Percentiles rank a stretch among this genome's conserved stretches.
phyloP scores from a whole-genome alignment of 306 rosid genomes.

The Ammopiptanthus mongolicus region DNA sequence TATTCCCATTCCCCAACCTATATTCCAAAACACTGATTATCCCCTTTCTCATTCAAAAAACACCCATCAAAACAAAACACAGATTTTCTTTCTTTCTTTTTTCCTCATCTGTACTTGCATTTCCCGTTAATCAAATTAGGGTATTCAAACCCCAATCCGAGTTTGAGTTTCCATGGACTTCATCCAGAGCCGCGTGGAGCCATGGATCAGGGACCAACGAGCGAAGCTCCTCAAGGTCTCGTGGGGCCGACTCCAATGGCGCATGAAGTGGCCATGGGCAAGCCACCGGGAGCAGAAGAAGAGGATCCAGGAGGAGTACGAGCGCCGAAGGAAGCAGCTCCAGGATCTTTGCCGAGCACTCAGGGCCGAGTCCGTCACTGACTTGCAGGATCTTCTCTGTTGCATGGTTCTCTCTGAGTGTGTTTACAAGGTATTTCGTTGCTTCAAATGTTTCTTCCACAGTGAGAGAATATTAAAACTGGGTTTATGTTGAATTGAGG shows the following conservation, averaged over 20 bases:
- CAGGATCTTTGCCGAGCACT: slow-evolving; percentile 63
- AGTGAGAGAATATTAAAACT: neutral
- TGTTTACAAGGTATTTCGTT: slow-evolving; percentile 77
- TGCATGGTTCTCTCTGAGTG: slow-evolving; percentile 96
- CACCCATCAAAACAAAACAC: neutral
- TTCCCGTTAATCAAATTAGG: neutral
- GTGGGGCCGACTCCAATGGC: slow-evolving; percentile 91
- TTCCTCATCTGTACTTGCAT: neutral
- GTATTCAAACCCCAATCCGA: neutral
- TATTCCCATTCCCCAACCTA: neutral
- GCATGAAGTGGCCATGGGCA: slow-evolving; percentile 82
- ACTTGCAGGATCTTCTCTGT: slow-evolving; percentile 84
- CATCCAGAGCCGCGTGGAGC: slow-evolving; percentile 80
- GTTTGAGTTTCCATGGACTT: slow-evolving; percentile 43
- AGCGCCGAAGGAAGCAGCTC: slow-evolving; percentile 63
- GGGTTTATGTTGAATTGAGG: neutral
- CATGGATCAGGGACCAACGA: slow-evolving; percentile 83
- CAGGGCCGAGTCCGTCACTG: slow-evolving; percentile 70
- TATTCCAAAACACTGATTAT: too few relatives aligned
- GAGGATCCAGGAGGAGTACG: slow-evolving; percentile 71
- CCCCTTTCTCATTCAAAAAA: neutral
- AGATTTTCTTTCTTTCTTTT: neutral
- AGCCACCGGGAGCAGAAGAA: slow-evolving; percentile 56
- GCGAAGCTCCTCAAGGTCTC: slow-evolving; percentile 64
- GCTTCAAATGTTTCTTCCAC: neutral